Conservation (phyloP, 2,329 filamentous ascomycete species). For the Monilinia laxa region DNA sequence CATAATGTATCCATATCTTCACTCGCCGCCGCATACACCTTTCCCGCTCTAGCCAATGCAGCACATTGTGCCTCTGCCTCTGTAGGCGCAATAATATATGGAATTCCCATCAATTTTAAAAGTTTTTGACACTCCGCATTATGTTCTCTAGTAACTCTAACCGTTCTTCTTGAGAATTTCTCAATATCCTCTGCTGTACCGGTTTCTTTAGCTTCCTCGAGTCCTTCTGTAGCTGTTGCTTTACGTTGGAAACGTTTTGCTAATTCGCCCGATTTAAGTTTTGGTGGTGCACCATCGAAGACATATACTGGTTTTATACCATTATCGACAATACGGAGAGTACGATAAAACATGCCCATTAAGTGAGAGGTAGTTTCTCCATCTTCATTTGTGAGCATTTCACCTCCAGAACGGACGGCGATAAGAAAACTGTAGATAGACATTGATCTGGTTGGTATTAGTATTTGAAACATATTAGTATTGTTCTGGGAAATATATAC, state of each 20-base stretch:
- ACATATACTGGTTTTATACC: constrained; percentile 98
- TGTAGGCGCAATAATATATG: constrained; percentile 91
- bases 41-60: constrained; percentile 81
- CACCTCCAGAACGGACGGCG: constrained; percentile 92
- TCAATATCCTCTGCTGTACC: constrained; percentile 97
- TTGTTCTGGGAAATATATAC: constrained; percentile 42
- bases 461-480: constrained; percentile 11
- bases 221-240: constrained; percentile 81
- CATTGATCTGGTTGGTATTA: constrained; percentile 70
- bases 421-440: constrained; percentile 99
- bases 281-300: constrained; percentile 94
- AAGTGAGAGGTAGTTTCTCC: constrained; percentile 97
- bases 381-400: constrained; percentile 91
- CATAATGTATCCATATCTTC: constrained; percentile 99
- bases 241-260: constrained; percentile 96
- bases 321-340: constrained; percentile 95
- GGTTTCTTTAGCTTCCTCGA: constrained; percentile 95
- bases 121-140: constrained; percentile 91
- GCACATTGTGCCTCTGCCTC: constrained; percentile 98
- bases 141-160: constrained; percentile 93
- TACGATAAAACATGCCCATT: constrained; percentile 99
- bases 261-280: constrained; percentile 94
- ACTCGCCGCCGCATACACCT: constrained; percentile 93
- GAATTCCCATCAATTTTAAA: constrained; percentile 92
- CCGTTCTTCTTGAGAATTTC: constrained; percentile 91